Evolutionary conservation across 225 moss, liverwort and hornwort genomes (phyloP), one percentile per base, ranked within the genome.

Genomic region (Polytrichum commune): DNA sequence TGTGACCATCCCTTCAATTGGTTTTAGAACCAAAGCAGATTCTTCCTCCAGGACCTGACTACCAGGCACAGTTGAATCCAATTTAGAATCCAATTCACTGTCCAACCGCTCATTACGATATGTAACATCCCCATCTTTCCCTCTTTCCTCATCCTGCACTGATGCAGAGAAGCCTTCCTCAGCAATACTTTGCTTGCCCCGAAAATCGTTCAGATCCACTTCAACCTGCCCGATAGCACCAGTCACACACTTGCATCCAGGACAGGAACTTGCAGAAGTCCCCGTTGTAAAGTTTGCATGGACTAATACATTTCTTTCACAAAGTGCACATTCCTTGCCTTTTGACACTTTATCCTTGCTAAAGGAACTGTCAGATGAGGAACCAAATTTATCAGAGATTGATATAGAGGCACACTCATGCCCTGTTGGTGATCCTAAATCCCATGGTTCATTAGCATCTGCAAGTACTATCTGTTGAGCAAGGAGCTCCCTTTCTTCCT

Each of bases 361-460:
- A 38, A 38, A 10, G 38, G 10, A 38, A 30, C 68, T 26, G 57
- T 76, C 84, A 24, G 63, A 64, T 46, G 72, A 57, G 8, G 61
- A 72, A 10, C 60, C 70, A 20, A 74, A 77, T 28, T 30, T 74
- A 22, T 79, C 79, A 4, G 68, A 32, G 61, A 64, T 19, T 66
- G 64, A 68, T 26, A 79, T 72, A 54, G 77, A 72, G 22, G 9
- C 13, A 8, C 64, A 74, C 1, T 69, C 63, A 35, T 70, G 77
- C 65, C 65, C 19, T 55, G 65, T 74, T 38, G 38, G 0, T 30
- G 67, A 64, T 5, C 66, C 79, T 18, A 75, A 70, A 66, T 79
- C 79, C 63, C 58, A 65, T n/a, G 64, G 69, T 56, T 71, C 81
- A 54, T 70, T 73, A 2, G 69, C 72, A 63, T 74, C 74, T n/a